Evolutionary conservation across 306 rosid species (phyloP).

Genomic region (Canavalia ensiformis): DNA sequence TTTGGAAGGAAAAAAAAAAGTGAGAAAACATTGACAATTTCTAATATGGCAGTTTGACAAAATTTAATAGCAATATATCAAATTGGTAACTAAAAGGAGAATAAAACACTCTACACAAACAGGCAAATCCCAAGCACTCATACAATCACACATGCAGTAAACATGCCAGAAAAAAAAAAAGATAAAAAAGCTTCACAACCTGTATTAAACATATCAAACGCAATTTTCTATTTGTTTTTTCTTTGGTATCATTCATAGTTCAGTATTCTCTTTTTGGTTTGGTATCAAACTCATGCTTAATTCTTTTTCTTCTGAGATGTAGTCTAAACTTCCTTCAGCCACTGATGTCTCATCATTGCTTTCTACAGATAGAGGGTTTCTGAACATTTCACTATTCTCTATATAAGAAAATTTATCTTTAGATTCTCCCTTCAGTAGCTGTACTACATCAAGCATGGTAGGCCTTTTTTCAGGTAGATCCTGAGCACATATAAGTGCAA

Average conservation of each 20-base stretch:
- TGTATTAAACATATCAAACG: background rate
- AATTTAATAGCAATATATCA: slow-evolving; percentile 16
- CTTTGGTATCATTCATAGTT: background rate
- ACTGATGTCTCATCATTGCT: slow-evolving; percentile 45
- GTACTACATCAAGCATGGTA: slow-evolving; percentile 79
- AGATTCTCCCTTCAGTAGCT: slow-evolving; percentile 77
- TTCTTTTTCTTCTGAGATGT: slow-evolving; percentile 65
- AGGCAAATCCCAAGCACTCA: slow-evolving; percentile 39
- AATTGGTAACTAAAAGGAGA: background rate
- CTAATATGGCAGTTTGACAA: background rate
- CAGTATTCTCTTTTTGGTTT: slow-evolving; percentile 39
- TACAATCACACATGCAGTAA: slow-evolving; percentile 27
- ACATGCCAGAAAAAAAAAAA: background rate
- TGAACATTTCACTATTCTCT: slow-evolving; percentile 72
- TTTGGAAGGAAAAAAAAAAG: background rate
- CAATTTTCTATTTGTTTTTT: background rate
- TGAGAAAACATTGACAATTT: background rate
- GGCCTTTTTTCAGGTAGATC: slow-evolving; percentile 75
- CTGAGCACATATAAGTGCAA: slow-evolving; percentile 65
- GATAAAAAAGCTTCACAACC: slow-evolving; percentile 12
- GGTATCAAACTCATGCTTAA: slow-evolving; percentile 41
- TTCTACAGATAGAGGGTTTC: slow-evolving; percentile 46
- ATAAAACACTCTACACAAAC: slow-evolving; percentile 14
- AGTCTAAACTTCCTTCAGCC: slow-evolving; percentile 68
- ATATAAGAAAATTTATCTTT: slow-evolving; percentile 63